Conservation (phyloP, 2,329 filamentous ascomycete species). For the Calonectria pauciramosa region DNA sequence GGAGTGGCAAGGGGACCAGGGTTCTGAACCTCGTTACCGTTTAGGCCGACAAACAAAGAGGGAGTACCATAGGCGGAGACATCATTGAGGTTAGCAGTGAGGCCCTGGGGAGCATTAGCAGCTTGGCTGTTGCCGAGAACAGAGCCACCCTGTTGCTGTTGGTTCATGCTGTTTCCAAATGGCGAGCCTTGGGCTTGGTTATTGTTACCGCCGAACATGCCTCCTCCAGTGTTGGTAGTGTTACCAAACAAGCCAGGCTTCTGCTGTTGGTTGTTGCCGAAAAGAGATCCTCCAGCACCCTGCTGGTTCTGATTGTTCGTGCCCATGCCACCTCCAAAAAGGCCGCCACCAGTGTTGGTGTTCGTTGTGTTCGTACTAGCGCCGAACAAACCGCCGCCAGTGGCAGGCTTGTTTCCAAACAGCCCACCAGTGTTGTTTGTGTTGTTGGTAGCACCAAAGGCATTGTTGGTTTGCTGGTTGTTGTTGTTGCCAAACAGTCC, state of each 20-base stretch:
- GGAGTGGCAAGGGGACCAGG: slow-evolving; percentile 94
- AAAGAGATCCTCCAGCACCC: slow-evolving; percentile 61
- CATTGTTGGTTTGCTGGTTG: slow-evolving; percentile 55
- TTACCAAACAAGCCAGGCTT: slow-evolving; percentile 67
- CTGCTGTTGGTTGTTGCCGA: slow-evolving; percentile 59
- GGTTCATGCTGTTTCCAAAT: slow-evolving; percentile 62
- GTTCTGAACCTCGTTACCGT: slow-evolving; percentile 73
- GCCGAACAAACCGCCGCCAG: slow-evolving; percentile 55
- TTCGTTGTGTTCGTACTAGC: slow-evolving; percentile 41
- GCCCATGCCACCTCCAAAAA: slow-evolving; percentile 58
- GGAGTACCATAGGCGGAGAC: slow-evolving; percentile 91
- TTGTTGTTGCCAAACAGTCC: slow-evolving; percentile 61
- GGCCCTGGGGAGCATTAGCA: slow-evolving; percentile 69
- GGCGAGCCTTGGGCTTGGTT: slow-evolving; percentile 60
- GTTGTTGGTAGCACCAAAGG: slow-evolving; percentile 50
- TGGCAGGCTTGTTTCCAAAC: slow-evolving; percentile 48
- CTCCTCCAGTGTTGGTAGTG: slow-evolving; percentile 58
- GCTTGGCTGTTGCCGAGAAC: slow-evolving; percentile 69
- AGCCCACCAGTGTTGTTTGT: slow-evolving; percentile 48
- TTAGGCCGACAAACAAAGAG: slow-evolving; percentile 84
- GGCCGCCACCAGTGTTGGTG: slow-evolving; percentile 51
- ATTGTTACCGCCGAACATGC: slow-evolving; percentile 68
- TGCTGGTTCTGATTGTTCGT: slow-evolving; percentile 54
- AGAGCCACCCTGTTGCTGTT: slow-evolving; percentile 68
- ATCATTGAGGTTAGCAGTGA: slow-evolving; percentile 86